Evolutionary conservation across 257 asterid species (phyloP).

Genomic region (Marsdenia floribunda): DNA sequence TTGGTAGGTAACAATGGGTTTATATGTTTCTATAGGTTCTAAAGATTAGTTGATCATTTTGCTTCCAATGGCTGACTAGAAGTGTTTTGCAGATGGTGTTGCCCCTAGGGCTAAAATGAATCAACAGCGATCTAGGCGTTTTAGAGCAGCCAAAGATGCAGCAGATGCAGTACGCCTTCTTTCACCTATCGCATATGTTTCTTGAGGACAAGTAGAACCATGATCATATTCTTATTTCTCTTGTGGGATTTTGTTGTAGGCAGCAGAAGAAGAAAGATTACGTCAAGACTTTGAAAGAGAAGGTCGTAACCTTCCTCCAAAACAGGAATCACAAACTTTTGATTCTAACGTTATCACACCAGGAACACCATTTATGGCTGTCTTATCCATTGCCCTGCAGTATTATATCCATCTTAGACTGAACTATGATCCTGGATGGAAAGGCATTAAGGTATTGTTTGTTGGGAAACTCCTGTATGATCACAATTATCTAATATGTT

Average conservation of each 20-base stretch:
- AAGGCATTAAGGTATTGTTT: conserved; percentile 67
- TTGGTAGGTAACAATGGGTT: conserved; percentile 56
- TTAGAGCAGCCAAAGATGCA: conserved; percentile 96
- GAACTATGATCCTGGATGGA: conserved; percentile 93
- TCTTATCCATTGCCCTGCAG: conserved; percentile 76
- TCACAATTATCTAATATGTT: background rate
- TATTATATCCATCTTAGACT: conserved; percentile 74
- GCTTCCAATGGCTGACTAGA: conserved; percentile 14
- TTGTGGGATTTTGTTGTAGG: conserved; percentile 39
- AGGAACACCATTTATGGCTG: conserved; percentile 93
- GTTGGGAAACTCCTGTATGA: background rate
- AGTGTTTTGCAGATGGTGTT: conserved; percentile 67
- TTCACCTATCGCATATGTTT: conserved; percentile 1
- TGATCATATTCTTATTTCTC: background rate
- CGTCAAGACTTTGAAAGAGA: conserved; percentile 85
- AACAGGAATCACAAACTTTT: conserved; percentile 67
- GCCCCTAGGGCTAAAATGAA: conserved; percentile 99
- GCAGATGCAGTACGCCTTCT: conserved; percentile 65
- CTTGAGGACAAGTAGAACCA: background rate
- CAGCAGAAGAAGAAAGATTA: conserved; percentile 80
- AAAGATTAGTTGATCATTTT: background rate
- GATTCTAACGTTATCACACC: conserved; percentile 95
- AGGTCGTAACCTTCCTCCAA: conserved; percentile 89
- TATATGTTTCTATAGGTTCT: background rate
- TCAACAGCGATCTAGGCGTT: conserved; percentile 95